These are phyloP conservation scores for Hygrophoropsis aurantiaca DNA, from an alignment of 768 basidiomycete genomes.

Conservation along the genomic window DNA sequence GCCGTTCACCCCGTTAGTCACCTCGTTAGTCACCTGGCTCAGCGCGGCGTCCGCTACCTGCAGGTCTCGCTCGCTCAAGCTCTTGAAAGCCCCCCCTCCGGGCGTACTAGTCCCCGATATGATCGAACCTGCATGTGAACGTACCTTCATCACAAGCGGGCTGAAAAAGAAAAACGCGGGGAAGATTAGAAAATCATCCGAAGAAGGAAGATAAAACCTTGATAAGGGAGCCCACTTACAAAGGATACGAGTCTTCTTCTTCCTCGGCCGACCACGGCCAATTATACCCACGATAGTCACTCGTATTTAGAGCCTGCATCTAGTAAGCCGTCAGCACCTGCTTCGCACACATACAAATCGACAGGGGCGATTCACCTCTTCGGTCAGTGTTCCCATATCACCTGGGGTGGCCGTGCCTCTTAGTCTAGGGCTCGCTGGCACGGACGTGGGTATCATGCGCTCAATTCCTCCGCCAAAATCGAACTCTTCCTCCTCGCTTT, in stretches of 20 bases:
- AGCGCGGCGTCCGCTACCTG: slow-evolving; percentile 86
- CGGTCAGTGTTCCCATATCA: slow-evolving; percentile 87
- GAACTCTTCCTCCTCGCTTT: slow-evolving; percentile 47
- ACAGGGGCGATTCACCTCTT: slow-evolving; percentile 53
- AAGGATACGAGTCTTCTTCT: slow-evolving; percentile 90
- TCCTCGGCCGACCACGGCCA: slow-evolving; percentile 66
- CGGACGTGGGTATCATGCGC: slow-evolving; percentile 67
- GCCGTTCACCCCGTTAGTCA: not conserved
- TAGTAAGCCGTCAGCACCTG: slow-evolving; percentile 21
- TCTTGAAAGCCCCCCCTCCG: slow-evolving; percentile 77
- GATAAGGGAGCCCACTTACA: slow-evolving; percentile 53
- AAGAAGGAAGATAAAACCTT: slow-evolving; percentile 6
- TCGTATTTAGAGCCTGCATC: slow-evolving; percentile 89
- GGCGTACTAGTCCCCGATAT: slow-evolving; percentile 78
- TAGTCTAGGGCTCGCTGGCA: slow-evolving; percentile 86
- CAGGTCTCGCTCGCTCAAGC: slow-evolving; percentile 85
- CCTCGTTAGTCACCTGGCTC: slow-evolving; percentile 47
- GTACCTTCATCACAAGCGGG: slow-evolving; percentile 88
- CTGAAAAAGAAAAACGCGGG: slow-evolving; percentile 43
- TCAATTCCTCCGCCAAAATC: slow-evolving; percentile 65
- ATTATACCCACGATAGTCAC: slow-evolving; percentile 69
- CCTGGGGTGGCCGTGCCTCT: slow-evolving; percentile 90
- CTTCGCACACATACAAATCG: not conserved
- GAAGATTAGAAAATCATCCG: slow-evolving; percentile 6
- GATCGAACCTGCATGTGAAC: slow-evolving; percentile 79